Conservation (phyloP, 164 flowering plant genomes). For the Houttuynia cordata region DNA sequence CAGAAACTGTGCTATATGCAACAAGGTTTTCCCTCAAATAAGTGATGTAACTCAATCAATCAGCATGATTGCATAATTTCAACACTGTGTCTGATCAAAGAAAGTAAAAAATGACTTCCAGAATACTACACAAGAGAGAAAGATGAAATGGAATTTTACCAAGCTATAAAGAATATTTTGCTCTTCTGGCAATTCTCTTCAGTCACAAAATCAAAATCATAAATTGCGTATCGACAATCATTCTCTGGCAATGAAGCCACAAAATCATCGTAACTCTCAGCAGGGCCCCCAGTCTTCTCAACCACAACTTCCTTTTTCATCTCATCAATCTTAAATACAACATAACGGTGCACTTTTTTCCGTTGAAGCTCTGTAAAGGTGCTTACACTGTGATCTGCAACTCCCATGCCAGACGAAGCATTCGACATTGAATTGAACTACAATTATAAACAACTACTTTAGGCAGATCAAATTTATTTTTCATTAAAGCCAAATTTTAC, state of each 20-base stretch:
- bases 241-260: constrained; percentile 64
- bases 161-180: constrained; percentile 84
- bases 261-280: constrained; percentile 75
- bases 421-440: constrained; percentile 31
- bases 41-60: no score
- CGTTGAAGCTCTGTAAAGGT: constrained; percentile 57
- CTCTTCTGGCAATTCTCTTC: constrained; percentile 83
- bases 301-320: constrained; percentile 69
- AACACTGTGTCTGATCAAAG: neutral
- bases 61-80: neutral
- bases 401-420: constrained; percentile 73
- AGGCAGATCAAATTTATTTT: neutral
- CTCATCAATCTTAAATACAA: constrained; percentile 75
- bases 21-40: no score
- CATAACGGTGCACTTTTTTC: constrained; percentile 66
- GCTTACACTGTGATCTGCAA: constrained; percentile 53
- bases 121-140: neutral
- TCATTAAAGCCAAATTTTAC: neutral
- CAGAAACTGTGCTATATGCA: no score
- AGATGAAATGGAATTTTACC: constrained; percentile 29
- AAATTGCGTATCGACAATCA: constrained; percentile 81
- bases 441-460: neutral
- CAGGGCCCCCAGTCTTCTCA: constrained; percentile 71
- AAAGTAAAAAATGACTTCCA: neutral
- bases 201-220: constrained; percentile 76